Base-by-base conservation (phyloP, 2,329 filamentous ascomycete species). In the Aspergillus sp. region DNA sequence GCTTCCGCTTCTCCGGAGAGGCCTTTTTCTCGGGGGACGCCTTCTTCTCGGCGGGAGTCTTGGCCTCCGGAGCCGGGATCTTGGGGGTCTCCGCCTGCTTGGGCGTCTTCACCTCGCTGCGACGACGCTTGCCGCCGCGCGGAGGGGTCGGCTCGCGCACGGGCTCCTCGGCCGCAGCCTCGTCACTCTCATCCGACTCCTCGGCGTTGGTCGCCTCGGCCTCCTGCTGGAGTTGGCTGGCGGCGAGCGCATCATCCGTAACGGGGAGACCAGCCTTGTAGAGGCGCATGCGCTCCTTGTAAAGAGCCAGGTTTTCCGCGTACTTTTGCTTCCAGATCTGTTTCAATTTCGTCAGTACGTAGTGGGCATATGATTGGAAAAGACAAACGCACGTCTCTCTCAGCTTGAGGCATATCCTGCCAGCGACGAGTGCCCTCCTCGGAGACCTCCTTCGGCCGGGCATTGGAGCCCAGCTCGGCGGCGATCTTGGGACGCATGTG, bases 361-460 rank as follows among this genome's bases (percentile, higher is more conserved):
- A 25, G 17, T 48, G 13, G 7, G 29, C n/a, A 10, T 11, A n/a
- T n/a, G 3, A 14, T 9, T 20, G 31, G 47, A 34, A 14, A 16
- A 13, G 44, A 43, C 29, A 5, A 1, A 68, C 76, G 62, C 70
- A 86, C 84, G 71, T 81, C 75, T 66, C 95, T 95, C 76, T 95
- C 88, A 9, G 78, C 74, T 2, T 86, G 81, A 5, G 78, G 78
- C 87, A 97, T 91, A 59, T 84, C 82, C 56, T 86, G 82, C 93
- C 93, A 97, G 65, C 92, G 84, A 64, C 86, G 85, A 67, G 91
- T 92, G 38, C 91, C 90, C 74, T 96, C 91, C 55, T 89, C 85
- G 68, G 91, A 88, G 45, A 97, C 89, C 53, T 92, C 90, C 66
- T 91, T 91, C 70, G 93, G 92, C 71, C 88, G 87, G 6, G 87